Evolutionary conservation across 352 stramenopile species (phyloP).

Genomic region (Phytophthora rubi): DNA sequence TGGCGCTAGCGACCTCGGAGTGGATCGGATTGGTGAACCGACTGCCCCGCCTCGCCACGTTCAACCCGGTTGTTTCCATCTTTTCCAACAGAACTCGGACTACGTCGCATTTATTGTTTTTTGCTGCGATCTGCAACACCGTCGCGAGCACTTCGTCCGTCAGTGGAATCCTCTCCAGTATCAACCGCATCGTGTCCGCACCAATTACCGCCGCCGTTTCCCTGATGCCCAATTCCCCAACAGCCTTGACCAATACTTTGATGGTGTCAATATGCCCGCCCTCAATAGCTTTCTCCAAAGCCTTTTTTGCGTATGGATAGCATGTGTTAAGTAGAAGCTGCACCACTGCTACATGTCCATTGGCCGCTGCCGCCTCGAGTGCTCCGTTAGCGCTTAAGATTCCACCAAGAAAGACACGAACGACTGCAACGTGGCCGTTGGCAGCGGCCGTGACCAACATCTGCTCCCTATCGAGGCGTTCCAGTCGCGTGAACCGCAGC

Average conservation of each 20-base stretch:
- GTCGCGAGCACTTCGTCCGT: background rate
- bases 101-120: background rate
- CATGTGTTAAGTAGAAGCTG: background rate
- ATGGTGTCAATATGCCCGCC: background rate
- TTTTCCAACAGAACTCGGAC: background rate
- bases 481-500: background rate
- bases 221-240: no score
- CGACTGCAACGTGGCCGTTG: background rate
- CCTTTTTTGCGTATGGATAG: background rate
- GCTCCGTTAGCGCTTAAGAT: background rate
- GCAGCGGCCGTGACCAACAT: background rate
- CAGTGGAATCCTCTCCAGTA: background rate
- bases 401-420: background rate
- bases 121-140: background rate
- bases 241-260: background rate
- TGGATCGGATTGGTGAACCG: background rate
- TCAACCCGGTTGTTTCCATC: background rate
- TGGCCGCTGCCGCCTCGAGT: background rate
- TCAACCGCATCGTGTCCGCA: background rate
- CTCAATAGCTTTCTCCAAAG: background rate
- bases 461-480: background rate
- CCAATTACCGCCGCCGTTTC: background rate
- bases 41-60: background rate
- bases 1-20: background rate
- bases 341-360: background rate